Evolutionary conservation across 2,329 filamentous ascomycete genomes (phyloP).

Genomic region (Colletotrichum eleusines): DNA sequence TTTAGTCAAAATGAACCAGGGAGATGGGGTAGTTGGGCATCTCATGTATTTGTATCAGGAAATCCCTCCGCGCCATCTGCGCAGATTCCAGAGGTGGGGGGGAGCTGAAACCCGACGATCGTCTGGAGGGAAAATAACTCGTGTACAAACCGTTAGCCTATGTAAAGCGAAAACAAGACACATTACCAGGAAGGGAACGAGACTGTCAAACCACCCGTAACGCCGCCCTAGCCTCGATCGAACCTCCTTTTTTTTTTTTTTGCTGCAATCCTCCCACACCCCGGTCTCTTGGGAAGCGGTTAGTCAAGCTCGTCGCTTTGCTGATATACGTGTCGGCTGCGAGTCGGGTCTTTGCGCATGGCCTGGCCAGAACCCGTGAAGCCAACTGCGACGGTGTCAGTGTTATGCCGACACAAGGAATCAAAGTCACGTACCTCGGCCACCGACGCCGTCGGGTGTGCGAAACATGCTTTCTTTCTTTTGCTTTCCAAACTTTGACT

Average conservation of each 20-base stretch:
- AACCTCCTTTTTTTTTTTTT: conserved; percentile 22
- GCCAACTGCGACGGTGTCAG: conserved; percentile 72
- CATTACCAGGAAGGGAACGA: conserved; percentile 42
- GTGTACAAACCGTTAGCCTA: conserved; percentile 39
- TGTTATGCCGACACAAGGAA: conserved; percentile 9
- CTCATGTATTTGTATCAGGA: conserved; percentile 40
- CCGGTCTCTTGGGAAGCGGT: conserved; percentile 49
- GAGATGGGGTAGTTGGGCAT: conserved; percentile 38
- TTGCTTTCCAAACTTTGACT: conserved; percentile 76
- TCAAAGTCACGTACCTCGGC: conserved; percentile 74
- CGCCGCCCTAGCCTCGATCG: conserved; percentile 44
- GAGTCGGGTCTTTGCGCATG: conserved; percentile 91
- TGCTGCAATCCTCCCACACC: conserved; percentile 43
- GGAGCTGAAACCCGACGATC: conserved; percentile 14
- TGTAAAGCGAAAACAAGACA: conserved; percentile 38
- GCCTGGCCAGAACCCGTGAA: conserved; percentile 95
- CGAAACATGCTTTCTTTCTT: conserved; percentile 99
- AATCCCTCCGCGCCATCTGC: conserved; percentile 18
- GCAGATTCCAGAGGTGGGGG: conserved; percentile 25
- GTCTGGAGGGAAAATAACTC: conserved; percentile 25
- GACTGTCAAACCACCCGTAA: conserved; percentile 39
- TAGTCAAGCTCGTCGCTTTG: conserved; percentile 79
- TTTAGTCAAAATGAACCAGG: conserved; percentile 37
- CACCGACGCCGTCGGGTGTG: conserved; percentile 87
- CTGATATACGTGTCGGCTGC: conserved; percentile 88